These are phyloP conservation scores for Leccinum rimulosum DNA, from an alignment of 768 basidiomycete genomes.

Conservation along the genomic window DNA sequence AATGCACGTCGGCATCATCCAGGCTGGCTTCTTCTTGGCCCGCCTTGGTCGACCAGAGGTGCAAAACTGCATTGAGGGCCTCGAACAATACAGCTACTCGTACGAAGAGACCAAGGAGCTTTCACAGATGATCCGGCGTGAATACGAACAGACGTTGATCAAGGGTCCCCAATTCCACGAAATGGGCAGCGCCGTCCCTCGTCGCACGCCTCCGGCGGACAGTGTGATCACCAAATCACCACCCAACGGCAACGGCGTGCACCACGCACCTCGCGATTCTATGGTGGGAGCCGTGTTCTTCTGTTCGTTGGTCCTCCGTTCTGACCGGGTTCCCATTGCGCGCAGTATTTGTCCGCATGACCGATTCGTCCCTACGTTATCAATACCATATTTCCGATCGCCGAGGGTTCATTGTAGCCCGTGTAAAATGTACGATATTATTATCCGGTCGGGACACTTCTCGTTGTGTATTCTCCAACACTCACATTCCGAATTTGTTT, in stretches of 20 bases:
- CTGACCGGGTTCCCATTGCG: constrained; percentile 9
- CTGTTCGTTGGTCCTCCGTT: neutral
- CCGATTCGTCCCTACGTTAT: constrained; percentile 19
- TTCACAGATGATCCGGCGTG: constrained; percentile 58
- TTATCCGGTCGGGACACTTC: constrained; percentile 18
- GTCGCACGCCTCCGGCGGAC: constrained; percentile 22
- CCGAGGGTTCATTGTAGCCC: constrained; percentile 8
- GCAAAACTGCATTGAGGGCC: constrained; percentile 75
- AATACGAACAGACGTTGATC: constrained; percentile 42
- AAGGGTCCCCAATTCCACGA: constrained; percentile 41
- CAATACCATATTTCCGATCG: constrained; percentile 23
- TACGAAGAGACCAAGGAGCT: constrained; percentile 85
- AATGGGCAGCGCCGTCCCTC: constrained; percentile 37
- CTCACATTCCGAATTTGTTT: constrained; percentile 3
- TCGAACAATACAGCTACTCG: constrained; percentile 85
- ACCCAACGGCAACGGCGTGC: constrained; percentile 17
- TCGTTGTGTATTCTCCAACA: constrained; percentile 10
- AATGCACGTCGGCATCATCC: constrained; percentile 83
- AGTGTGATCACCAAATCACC: constrained; percentile 8
- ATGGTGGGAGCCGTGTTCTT: constrained; percentile 9
- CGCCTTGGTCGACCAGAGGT: constrained; percentile 82
- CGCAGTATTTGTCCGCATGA: constrained; percentile 28
- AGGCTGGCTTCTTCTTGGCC: constrained; percentile 80
- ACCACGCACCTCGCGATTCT: constrained; percentile 19
- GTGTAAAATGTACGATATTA: constrained; percentile 27